Conservation (phyloP, 2,329 filamentous ascomycete species). For the Leptographium radiaticola region DNA sequence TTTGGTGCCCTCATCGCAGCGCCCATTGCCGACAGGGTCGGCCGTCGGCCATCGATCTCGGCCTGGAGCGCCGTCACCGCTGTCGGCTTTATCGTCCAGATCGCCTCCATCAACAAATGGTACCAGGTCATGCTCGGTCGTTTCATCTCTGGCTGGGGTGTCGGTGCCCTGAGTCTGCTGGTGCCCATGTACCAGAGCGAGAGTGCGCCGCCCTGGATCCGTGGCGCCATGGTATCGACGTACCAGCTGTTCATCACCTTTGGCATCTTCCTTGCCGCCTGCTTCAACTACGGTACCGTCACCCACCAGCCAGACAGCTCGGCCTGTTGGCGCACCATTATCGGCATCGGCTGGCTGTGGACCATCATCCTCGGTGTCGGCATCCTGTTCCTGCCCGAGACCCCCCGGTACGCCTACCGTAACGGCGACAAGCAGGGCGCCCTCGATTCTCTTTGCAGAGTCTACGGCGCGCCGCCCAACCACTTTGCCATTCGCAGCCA, state of each 20-base stretch:
- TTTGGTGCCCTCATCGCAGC: constrained; percentile 40
- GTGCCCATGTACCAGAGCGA: constrained; percentile 47
- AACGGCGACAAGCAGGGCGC: constrained; percentile 7
- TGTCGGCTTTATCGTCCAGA: constrained; percentile 53
- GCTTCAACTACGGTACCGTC: constrained; percentile 39
- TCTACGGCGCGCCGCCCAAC: constrained; percentile 8
- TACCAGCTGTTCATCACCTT: constrained; percentile 65
- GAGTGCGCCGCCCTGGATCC: constrained; percentile 46
- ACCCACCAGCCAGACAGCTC: constrained; percentile 24
- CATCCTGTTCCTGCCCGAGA: constrained; percentile 41
- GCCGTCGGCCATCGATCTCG: constrained; percentile 41
- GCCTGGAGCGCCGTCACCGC: constrained; percentile 44
- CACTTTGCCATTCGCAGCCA: constrained; percentile 8
- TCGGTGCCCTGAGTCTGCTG: constrained; percentile 52
- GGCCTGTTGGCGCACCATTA: constrained; percentile 49
- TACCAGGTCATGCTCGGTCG: constrained; percentile 48
- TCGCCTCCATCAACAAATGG: constrained; percentile 45
- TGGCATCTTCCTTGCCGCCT: constrained; percentile 41
- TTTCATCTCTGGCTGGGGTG: constrained; percentile 52
- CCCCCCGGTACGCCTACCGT: constrained; percentile 29
- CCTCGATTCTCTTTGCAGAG: constrained; percentile 4
- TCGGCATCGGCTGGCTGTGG: constrained; percentile 40
- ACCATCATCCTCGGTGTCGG: constrained; percentile 38
- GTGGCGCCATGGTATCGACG: constrained; percentile 51
- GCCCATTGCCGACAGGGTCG: constrained; percentile 42